Evolutionary conservation across 768 basidiomycete species (phyloP), one percentile per base, ranked within the genome.

Genomic region (Hericium alpestre): DNA sequence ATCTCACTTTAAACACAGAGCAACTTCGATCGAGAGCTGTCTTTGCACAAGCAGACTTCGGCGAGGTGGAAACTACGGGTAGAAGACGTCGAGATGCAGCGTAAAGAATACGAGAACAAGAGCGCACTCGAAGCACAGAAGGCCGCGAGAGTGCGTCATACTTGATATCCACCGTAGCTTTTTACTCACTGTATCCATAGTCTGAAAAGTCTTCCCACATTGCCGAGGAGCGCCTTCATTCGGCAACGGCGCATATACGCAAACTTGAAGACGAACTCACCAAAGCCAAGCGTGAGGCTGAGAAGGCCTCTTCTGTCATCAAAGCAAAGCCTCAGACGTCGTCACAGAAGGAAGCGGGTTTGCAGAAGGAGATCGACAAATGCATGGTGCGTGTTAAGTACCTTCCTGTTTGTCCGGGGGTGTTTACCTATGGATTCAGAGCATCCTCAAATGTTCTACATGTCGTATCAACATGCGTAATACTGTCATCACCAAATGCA

Each of bases 401-500:
- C 32, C 32, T 32, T 32, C 32, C 32, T 32, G 9, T 7, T 32
- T 32, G 32, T 32, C 32, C 32, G 8, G 6, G 32, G 32, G 32
- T 32, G 32, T 32, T 32, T 7, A 32, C 8, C 32, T 18, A 55
- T 47, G 46, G 13, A 43, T 38, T 16, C 68, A 94, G 93, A 79
- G 78, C 67, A 74, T 96, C 41, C 78, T 97, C 37, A 84, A 89
- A 66, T 98, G 95, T 68, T 89, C 90, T 12, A 93, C 88, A 5
- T 98, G 95, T 72, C 81, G 81, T 54, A 76, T 78, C 56, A 77
- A 81, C 58, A 84, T 93, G 72, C 85, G 92, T 18, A 81, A 82
- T 51, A 86, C 86, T 4, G 81, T 92, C 40, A 79, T 95, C 59
- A 86, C 83, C 38, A 93, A 91, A 68, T 95, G 93, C 75, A 84